A percentile compares a stretch with the other conserved stretches of the same genome.
Evolutionary conservation across 2,329 filamentous ascomycete species (phyloP).

Genomic region (Endothia cerciana): DNA sequence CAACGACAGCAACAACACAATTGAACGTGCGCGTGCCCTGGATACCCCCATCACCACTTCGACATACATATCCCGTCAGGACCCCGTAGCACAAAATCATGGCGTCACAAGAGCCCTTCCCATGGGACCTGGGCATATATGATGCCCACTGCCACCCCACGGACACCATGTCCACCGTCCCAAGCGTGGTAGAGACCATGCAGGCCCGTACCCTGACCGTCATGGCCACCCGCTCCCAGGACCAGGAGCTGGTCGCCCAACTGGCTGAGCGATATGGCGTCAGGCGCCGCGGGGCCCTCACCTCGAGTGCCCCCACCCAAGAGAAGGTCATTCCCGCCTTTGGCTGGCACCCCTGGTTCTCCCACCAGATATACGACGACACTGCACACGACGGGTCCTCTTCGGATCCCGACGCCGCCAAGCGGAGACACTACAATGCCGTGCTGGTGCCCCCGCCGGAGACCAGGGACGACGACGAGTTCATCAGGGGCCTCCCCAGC

Average conservation of each 20-base stretch:
- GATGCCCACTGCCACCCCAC: slow-evolving; percentile 87
- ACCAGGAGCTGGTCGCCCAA: slow-evolving; percentile 72
- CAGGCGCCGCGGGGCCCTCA: slow-evolving; percentile 32
- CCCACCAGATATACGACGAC: slow-evolving; percentile 74
- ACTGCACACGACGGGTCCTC: slow-evolving; percentile 30
- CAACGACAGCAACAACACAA: background rate
- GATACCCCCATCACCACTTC: background rate
- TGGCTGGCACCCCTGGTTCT: slow-evolving; percentile 89
- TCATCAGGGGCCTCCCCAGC: slow-evolving; percentile 57
- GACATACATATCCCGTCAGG: background rate
- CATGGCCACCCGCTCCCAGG: slow-evolving; percentile 77
- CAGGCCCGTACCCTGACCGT: slow-evolving; percentile 67
- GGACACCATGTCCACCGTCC: slow-evolving; percentile 69
- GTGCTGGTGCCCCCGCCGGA: slow-evolving; percentile 61
- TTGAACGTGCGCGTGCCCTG: too few species aligned
- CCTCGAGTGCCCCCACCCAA: background rate
- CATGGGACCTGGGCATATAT: slow-evolving; percentile 72
- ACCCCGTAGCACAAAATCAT: slow-evolving; percentile 8
- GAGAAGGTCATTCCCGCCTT: slow-evolving; percentile 68
- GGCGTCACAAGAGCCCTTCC: slow-evolving; percentile 49
- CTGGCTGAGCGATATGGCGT: slow-evolving; percentile 62
- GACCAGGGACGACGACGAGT: slow-evolving; percentile 44
- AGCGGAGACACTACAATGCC: slow-evolving; percentile 64
- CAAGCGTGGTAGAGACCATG: slow-evolving; percentile 63
- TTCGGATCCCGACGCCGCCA: slow-evolving; percentile 41